Conservation (phyloP, 345 rosid genomes). For the Citrus inodora region DNA sequence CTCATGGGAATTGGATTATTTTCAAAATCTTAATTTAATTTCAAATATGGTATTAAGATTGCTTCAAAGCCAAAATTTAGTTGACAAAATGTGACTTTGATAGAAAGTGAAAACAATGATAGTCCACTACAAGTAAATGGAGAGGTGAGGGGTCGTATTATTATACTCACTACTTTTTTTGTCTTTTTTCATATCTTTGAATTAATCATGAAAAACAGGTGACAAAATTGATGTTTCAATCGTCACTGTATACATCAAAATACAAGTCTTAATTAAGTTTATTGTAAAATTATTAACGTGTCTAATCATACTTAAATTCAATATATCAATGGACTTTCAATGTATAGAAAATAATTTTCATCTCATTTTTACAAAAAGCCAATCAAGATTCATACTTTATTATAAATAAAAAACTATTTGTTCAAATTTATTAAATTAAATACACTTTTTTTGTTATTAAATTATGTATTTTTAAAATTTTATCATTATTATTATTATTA, state of each 20-base stretch:
- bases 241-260: not conserved
- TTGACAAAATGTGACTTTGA: conserved; percentile 12
- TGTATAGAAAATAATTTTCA: too few species aligned
- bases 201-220: not conserved
- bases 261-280: not conserved
- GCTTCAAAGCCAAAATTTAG: conserved; percentile 24
- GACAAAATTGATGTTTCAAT: not conserved
- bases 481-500: too few species aligned
- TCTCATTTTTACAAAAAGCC: too few species aligned
- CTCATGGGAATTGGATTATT: not conserved
- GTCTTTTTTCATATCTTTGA: not conserved
- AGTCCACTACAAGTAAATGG: conserved; percentile 12
- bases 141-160: conserved; percentile 24
- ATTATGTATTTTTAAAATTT: not conserved
- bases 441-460: not conserved
- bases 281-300: not conserved
- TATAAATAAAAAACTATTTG: too few species aligned
- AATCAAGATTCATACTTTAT: not conserved
- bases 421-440: too few species aligned
- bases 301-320: too few species aligned
- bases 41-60: conserved; percentile 2
- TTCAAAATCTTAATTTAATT: not conserved
- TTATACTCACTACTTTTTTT: not conserved
- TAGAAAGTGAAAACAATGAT: conserved; percentile 8
- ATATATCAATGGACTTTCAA: too few species aligned